These are phyloP conservation scores for Eimeria maxima DNA, from an alignment of 169 alveolate species.

Conservation along the genomic window DNA sequence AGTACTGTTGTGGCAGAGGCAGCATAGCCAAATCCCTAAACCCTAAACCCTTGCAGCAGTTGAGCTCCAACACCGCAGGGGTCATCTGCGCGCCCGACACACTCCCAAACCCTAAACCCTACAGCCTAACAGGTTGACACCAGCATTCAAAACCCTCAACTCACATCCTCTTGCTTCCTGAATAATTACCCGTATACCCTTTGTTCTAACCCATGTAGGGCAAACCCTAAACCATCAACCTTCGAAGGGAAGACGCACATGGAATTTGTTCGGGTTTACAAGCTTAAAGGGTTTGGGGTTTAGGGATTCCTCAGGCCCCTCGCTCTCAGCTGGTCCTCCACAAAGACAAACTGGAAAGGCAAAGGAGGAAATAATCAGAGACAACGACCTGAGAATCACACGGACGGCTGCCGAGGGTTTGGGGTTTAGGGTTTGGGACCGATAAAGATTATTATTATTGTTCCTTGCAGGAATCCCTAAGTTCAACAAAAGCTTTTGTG, in stretches of 20 bases:
- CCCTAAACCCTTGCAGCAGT: constrained; percentile 25
- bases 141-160: neutral
- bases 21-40: neutral
- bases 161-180: neutral
- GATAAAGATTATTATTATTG: too few relatives aligned
- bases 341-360: neutral
- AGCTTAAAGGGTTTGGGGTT: neutral
- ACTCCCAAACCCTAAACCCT: neutral
- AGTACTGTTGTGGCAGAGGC: constrained; percentile 5
- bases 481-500: neutral
- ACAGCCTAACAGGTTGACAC: neutral
- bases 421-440: constrained; percentile 24
- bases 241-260: neutral
- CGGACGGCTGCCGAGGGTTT: neutral
- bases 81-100: neutral
- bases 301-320: constrained; percentile 8
- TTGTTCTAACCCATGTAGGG: neutral
- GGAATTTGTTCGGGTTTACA: neutral
- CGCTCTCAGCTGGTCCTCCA: neutral
- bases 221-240: neutral
- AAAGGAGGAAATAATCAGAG: neutral
- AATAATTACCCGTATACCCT: neutral
- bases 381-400: neutral
- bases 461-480: too few relatives aligned
- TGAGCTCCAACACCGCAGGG: neutral